These are phyloP conservation scores for Colletotrichum horii DNA, from an alignment of 2,329 filamentous ascomycete species.

Conservation along the genomic window DNA sequence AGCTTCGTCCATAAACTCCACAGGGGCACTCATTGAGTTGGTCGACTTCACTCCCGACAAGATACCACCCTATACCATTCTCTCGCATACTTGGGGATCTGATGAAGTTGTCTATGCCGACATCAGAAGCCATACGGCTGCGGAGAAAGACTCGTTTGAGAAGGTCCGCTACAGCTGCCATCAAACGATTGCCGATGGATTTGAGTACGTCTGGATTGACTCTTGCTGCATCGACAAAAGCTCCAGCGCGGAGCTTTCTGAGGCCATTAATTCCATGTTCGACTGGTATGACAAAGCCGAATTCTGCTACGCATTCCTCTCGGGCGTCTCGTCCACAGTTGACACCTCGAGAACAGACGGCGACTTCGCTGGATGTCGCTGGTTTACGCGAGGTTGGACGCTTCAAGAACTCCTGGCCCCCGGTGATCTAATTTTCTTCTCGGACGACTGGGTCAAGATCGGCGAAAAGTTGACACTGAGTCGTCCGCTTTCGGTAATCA, in stretches of 20 bases:
- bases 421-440: not conserved
- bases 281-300: slow-evolving; percentile 11
- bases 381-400: not conserved
- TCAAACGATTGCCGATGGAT: not conserved
- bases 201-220: not conserved
- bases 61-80: not conserved
- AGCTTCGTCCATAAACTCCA: not conserved
- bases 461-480: not conserved
- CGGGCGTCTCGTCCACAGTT: not conserved
- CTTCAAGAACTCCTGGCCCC: not conserved
- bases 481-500: not conserved
- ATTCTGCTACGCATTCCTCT: slow-evolving; percentile 16
- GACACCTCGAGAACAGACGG: not conserved
- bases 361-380: not conserved
- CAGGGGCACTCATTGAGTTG: not conserved
- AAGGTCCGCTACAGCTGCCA: not conserved
- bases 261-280: slow-evolving; percentile 9
- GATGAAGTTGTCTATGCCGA: not conserved
- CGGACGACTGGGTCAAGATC: not conserved
- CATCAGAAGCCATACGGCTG: not conserved
- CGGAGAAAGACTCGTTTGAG: not conserved
- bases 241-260: not conserved
- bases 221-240: not conserved
- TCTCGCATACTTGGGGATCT: not conserved
- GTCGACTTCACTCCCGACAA: not conserved